Percentiles rank a stretch among this genome's conserved stretches.
Evolutionary conservation across 306 rosid genomes (phyloP).

Genomic region (Gleditsia sinensis): DNA sequence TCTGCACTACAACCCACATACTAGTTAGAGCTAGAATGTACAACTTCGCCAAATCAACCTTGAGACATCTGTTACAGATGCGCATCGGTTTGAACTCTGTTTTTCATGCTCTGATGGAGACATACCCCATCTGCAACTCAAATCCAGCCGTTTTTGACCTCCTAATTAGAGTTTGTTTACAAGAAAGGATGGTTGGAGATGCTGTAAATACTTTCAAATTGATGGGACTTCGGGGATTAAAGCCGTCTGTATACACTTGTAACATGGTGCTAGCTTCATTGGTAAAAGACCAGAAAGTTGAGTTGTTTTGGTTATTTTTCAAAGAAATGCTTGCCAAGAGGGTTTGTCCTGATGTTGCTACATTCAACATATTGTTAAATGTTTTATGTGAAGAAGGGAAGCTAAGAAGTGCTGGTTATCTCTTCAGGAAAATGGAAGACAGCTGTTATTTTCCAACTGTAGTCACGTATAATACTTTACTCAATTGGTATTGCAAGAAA

Average conservation of each 20-base stretch:
- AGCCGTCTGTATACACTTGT: constrained; percentile 68
- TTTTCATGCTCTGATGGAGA: constrained; percentile 64
- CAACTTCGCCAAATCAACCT: constrained; percentile 55
- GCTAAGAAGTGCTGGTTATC: constrained; percentile 59
- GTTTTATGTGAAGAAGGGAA: constrained; percentile 59
- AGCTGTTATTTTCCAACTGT: constrained; percentile 55
- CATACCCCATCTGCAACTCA: constrained; percentile 66
- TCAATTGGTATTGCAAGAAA: constrained; percentile 74
- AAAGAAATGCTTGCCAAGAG: constrained; percentile 55
- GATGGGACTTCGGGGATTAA: constrained; percentile 62
- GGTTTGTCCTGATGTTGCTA: constrained; percentile 60
- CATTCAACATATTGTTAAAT: constrained; percentile 63
- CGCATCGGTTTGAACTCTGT: constrained; percentile 48
- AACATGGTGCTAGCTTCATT: constrained; percentile 66
- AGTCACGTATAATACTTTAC: constrained; percentile 68
- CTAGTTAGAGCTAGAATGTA: constrained; percentile 80
- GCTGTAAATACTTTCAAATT: constrained; percentile 58
- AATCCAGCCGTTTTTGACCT: constrained; percentile 77
- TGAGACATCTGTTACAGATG: constrained; percentile 49
- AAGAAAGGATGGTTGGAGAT: constrained; percentile 53
- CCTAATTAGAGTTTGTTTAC: constrained; percentile 60
- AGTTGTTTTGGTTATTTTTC: constrained; percentile 60
- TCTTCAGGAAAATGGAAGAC: constrained; percentile 64
- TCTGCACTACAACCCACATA: constrained; percentile 64
- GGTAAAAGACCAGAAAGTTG: constrained; percentile 51